Conservation (phyloP, 257 asterid species). For the Nicotiana knightiana region DNA sequence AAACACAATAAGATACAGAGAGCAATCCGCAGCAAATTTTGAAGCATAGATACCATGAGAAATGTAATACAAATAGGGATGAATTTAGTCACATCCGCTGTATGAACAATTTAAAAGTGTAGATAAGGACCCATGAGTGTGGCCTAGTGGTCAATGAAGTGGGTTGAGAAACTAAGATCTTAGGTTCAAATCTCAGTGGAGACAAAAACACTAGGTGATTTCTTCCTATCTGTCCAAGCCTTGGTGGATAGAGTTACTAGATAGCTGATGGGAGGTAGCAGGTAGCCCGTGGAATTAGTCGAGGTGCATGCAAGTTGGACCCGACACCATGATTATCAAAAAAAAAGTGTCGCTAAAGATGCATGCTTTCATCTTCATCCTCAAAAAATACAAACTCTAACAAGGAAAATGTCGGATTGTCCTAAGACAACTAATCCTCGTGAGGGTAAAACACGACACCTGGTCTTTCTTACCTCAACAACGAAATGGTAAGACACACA, state of each 20-base stretch:
- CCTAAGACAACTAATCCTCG: not conserved
- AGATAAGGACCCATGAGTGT: not conserved
- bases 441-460: not conserved
- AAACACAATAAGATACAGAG: not conserved
- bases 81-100: not conserved
- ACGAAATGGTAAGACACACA: not conserved
- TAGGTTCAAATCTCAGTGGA: too few species aligned
- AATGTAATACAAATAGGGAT: not conserved
- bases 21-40: not conserved
- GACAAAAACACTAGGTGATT: too few species aligned
- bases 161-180: too few species aligned
- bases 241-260: too few species aligned
- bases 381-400: not conserved
- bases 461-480: not conserved
- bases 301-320: too few species aligned
- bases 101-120: not conserved
- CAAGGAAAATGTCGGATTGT: not conserved
- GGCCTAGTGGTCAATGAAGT: too few species aligned
- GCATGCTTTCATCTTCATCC: not conserved
- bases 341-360: not conserved
- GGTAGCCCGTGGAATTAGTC: too few species aligned
- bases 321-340: too few species aligned
- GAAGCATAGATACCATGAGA: slow-evolving; percentile 6
- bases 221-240: too few species aligned
- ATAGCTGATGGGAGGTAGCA: too few species aligned